A percentile compares a stretch with the other conserved stretches of the same genome.
Conservation (phyloP, 208 protist genomes). For the Wallacemonas sp. region DNA sequence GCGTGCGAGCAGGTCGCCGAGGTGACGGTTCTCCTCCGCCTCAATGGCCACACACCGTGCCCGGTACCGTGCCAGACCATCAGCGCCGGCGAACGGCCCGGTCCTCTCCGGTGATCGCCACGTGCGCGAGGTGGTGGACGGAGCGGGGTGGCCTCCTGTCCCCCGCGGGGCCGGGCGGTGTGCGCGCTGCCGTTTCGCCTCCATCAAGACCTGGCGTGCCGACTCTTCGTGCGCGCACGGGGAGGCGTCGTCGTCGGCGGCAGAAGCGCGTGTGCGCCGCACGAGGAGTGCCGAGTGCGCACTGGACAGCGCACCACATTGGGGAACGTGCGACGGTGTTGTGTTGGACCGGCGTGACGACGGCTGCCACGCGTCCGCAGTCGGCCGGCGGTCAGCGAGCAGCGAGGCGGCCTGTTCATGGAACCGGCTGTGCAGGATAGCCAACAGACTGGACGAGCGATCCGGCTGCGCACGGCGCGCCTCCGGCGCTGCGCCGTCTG, state of each 20-base stretch:
- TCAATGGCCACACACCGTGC: conserved; percentile 8
- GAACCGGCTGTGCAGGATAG: neutral
- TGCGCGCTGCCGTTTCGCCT: neutral
- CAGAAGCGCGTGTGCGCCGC: neutral
- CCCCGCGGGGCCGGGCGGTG: no score
- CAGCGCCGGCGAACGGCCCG: neutral
- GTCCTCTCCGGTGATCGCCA: no score
- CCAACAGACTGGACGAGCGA: neutral
- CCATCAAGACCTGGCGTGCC: conserved; percentile 4
- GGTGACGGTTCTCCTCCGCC: conserved; percentile 6
- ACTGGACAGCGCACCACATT: neutral
- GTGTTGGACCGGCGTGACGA: no score
- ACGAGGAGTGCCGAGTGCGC: conserved; percentile 2
- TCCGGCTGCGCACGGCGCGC: no score
- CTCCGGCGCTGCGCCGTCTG: no score
- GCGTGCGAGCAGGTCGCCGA: neutral
- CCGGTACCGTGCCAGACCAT: neutral
- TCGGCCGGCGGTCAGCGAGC: neutral
- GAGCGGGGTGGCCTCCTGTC: no score
- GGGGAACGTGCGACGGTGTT: neutral
- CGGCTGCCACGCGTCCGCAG: neutral
- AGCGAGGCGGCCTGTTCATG: neutral
- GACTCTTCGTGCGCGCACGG: neutral
- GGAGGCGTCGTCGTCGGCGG: neutral
- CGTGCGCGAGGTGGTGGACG: no score